Base-by-base conservation (phyloP, 2,329 filamentous ascomycete species). In the Atkinsonella texensis region DNA sequence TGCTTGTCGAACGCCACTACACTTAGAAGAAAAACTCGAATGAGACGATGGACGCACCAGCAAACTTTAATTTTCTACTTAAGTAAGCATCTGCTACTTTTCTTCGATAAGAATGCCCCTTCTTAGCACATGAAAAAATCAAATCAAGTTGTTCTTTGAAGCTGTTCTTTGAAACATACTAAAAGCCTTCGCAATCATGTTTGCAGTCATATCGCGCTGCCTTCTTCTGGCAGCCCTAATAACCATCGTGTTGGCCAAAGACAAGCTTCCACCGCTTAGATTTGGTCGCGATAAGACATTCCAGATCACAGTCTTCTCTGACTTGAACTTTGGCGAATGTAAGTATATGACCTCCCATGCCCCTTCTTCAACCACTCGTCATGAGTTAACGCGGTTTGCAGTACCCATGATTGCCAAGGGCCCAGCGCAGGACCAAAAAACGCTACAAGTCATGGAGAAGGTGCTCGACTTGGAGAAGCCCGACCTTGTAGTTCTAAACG, bases 401-500 rank as follows among this genome's bases (percentile, higher is more conserved):
- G 42, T 20, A 40, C 18, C 49, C 20, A 23, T 33, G 15, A 20
- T 47, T 9, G 7, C 40, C 6, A 18, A 45, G 18, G 65, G 65
- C 0, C 70, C 71, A 5, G 67, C 69, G 31, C 75, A 78, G 54
- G 84, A 87, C 61, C 59, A 70, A 52, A 76, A 77, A 46, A 78
- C 79, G 0, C 65, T 76, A 2, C 57, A 65, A 7, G 79, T 85
- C 0, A 78, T 87, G 59, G 71, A 73, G 46, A 66, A 69, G 1
- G 68, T 87, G 7, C 71, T 88, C 1, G 70, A 79, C 33, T 64
- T 62, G 0, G 83, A 87, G 52, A 58, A 62, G 0, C 75, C 79
- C 0, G 71, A 80, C 39, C 70, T 88, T 0, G 82, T 84, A 0
- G 77, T 88, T 0, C 63, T 88, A 17, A 88, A 87, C 51, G 84